Conservation (phyloP, 306 rosid genomes). For the Cicer yamashitae region DNA sequence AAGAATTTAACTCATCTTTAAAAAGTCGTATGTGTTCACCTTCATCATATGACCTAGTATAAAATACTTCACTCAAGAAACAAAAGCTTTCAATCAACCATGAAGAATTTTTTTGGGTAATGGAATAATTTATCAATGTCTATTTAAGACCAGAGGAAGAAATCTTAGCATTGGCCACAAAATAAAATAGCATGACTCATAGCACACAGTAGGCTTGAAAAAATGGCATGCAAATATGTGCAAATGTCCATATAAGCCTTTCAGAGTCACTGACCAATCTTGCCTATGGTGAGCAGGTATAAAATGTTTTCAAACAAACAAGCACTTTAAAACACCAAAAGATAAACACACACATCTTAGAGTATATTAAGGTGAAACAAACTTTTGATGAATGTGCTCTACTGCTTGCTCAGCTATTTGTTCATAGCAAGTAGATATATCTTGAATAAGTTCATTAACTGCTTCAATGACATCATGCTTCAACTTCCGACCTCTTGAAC, state of each 20-base stretch:
- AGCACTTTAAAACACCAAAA: constrained; percentile 16
- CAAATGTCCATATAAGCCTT: constrained; percentile 7
- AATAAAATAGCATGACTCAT: constrained; percentile 27
- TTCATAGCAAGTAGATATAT: constrained; percentile 84
- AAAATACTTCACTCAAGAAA: constrained; percentile 25
- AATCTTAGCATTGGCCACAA: constrained; percentile 8
- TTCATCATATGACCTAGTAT: constrained; percentile 18
- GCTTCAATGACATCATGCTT: constrained; percentile 99
- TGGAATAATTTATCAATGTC: constrained; percentile 1
- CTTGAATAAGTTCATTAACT: constrained; percentile 94
- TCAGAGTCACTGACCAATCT: constrained; percentile 21
- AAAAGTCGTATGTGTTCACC: neutral
- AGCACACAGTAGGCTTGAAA: neutral
- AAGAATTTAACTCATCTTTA: constrained; percentile 19
- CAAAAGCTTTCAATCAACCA: constrained; percentile 35
- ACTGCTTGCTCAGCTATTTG: constrained; percentile 99
- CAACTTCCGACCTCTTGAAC: constrained; percentile 77
- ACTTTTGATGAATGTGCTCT: constrained; percentile 99
- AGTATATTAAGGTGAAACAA: constrained; percentile 37
- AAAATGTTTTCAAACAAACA: constrained; percentile 35
- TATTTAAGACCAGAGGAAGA: neutral
- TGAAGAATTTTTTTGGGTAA: neutral
- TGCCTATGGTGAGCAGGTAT: constrained; percentile 30
- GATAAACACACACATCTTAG: constrained; percentile 36
- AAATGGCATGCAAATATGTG: constrained; percentile 11